Base-by-base conservation (phyloP, 768 basidiomycete genomes). In the Kwoniella sp. region DNA sequence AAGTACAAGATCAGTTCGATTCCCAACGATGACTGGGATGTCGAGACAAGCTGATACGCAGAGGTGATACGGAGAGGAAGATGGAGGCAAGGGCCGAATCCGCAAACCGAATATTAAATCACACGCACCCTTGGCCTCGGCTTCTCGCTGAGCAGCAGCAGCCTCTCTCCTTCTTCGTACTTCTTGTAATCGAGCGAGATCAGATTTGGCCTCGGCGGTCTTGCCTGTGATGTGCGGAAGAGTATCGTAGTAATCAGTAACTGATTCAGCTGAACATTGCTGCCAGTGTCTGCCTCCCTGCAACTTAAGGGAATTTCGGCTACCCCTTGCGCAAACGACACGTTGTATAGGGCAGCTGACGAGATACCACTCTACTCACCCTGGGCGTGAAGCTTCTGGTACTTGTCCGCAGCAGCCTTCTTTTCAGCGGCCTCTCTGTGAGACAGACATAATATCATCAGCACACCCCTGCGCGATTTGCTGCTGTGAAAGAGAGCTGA, bases 391-490 rank as follows among this genome's bases (percentile, higher is more conserved):
- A 90, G 89, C 85, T 94, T 91, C 88, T 88, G 88, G 79, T 95
- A 95, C 25, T 85, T 83, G 26, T 92, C 91, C 76, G 90, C 86
- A 1, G 92, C 90, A 0, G 92, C 92, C 72, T 89, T 85, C 82
- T 92, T 93, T 80, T 94, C 92, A 77, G 93, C 92, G 75, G 87
- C 88, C 76, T 96, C 94, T 68, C 93, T 93, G 65, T 9, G 2
- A 15, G 2, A 25, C 22, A 59, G 51, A 1, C 27, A 58, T 19
- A 55, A 81, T 6, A 13, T 13, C 33, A 33, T 33, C 33, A 33
- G 33, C 33, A 33, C 33, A n/a, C n/a, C n/a, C n/a, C n/a, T n/a
- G n/a, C n/a, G n/a, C n/a, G n/a, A n/a, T n/a, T n/a, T n/a, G n/a
- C n/a, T n/a, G n/a, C n/a, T n/a, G n/a, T n/a, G n/a, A n/a, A n/a